Conservation (phyloP, 2,329 filamentous ascomycete species). For the Ilyonectria destructans region DNA sequence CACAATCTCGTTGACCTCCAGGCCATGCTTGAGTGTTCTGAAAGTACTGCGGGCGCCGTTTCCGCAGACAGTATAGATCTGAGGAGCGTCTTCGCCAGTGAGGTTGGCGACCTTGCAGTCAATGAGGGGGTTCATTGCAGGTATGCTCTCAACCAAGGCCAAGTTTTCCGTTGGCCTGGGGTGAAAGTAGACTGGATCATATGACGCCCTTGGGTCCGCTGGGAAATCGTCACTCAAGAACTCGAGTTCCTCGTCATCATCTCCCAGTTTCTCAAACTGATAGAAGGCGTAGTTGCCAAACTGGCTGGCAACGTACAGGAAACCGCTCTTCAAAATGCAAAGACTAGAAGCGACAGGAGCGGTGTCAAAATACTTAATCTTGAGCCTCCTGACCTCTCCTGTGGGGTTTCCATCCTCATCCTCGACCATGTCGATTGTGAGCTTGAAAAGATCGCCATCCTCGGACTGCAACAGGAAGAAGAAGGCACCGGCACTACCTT, state of each 20-base stretch:
- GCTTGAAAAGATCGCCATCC: constrained; percentile 98
- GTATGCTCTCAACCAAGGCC: constrained; percentile 86
- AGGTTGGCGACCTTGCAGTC: constrained; percentile 94
- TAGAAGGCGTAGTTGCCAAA: constrained; percentile 96
- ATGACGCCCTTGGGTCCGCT: constrained; percentile 79
- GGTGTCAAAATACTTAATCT: constrained; percentile 98
- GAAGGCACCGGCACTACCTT: constrained; percentile 86
- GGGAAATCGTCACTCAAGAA: constrained; percentile 89
- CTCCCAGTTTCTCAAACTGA: constrained; percentile 96
- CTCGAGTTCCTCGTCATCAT: constrained; percentile 92
- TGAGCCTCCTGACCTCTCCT: constrained; percentile 85
- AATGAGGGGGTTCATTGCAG: constrained; percentile 91
- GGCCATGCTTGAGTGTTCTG: constrained; percentile 90
- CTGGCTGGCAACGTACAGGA: constrained; percentile 93
- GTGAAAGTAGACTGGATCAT: constrained; percentile 88
- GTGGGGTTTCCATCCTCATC: constrained; percentile 85
- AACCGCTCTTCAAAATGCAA: constrained; percentile 95
- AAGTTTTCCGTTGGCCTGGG: constrained; percentile 87
- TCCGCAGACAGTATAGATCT: constrained; percentile 95
- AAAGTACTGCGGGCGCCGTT: constrained; percentile 92
- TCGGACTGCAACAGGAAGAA: constrained; percentile 98
- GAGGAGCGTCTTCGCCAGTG: constrained; percentile 92
- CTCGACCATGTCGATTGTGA: constrained; percentile 92
- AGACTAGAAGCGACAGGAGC: constrained; percentile 90
- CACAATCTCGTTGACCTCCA: constrained; percentile 96